Conservation (phyloP, 192 early-diverging fungal genomes). For the Pecoramyces ruminantium region DNA sequence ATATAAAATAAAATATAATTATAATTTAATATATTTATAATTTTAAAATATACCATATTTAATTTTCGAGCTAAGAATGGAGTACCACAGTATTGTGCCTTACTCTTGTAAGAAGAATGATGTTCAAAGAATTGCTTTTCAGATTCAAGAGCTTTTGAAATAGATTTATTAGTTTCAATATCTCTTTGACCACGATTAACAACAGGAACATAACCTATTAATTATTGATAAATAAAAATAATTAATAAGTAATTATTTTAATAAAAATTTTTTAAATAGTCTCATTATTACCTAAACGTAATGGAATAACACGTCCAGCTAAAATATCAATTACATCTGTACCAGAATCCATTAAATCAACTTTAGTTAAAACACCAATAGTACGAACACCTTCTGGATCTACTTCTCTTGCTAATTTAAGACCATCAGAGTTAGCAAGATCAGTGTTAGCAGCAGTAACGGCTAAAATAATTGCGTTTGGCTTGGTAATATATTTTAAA, state of each 20-base stretch:
- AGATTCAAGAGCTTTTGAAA: conserved; percentile 67
- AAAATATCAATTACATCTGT: conserved; percentile 99
- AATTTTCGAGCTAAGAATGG: conserved; percentile 94
- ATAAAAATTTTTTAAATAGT: too few species aligned
- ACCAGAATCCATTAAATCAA: conserved; percentile 98
- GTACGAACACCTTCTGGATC: conserved; percentile 96
- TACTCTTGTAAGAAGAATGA: conserved; percentile 82
- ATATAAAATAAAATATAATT: too few species aligned
- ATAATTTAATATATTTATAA: too few species aligned
- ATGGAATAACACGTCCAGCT: conserved; percentile 88
- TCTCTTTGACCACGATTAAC: conserved; percentile 98
- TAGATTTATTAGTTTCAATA: conserved; percentile 86
- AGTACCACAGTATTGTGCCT: conserved; percentile 98
- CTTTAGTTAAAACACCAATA: conserved; percentile 98
- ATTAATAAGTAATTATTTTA: neutral
- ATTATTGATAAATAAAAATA: neutral
- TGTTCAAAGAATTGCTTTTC: conserved; percentile 90
- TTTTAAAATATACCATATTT: conserved; percentile 51
- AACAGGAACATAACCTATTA: conserved; percentile 87
- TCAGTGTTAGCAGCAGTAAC: conserved; percentile 98
- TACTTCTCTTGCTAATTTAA: conserved; percentile 95
- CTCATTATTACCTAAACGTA: conserved; percentile 72
- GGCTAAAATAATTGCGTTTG: conserved; percentile 91
- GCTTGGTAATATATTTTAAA: conserved; percentile 90
- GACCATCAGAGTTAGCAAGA: conserved; percentile 98